These are phyloP conservation scores for Tulasnella sp. DNA, from an alignment of 768 basidiomycete species.

Conservation along the genomic window DNA sequence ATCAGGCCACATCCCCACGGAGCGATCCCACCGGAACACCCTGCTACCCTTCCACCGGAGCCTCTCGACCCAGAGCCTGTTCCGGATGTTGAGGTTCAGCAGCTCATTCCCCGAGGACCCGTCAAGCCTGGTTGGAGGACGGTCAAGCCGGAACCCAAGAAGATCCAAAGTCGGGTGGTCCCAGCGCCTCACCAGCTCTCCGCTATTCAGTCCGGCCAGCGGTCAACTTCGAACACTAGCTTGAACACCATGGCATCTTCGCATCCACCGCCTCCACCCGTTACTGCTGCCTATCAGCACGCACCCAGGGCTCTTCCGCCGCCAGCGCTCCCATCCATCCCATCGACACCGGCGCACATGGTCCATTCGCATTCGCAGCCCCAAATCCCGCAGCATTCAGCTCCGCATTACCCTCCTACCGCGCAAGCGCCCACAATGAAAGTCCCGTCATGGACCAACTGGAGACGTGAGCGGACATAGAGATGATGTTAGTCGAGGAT, in stretches of 20 bases:
- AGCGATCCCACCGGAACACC: not conserved
- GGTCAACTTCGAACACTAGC: not conserved
- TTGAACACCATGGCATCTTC: not conserved
- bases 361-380: not conserved
- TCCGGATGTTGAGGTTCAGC: not conserved
- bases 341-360: not conserved
- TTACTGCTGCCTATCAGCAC: not conserved
- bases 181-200: not conserved
- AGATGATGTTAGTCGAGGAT: not conserved
- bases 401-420: not conserved
- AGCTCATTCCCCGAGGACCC: not conserved
- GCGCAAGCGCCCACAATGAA: not conserved
- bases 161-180: conserved; percentile 7
- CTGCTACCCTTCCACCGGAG: not conserved
- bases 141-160: conserved; percentile 10
- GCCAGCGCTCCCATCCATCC: not conserved
- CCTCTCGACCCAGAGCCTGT: not conserved
- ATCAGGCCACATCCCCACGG: too few relatives aligned
- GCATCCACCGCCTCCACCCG: not conserved
- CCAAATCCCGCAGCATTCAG: not conserved
- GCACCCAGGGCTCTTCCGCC: not conserved
- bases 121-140: conserved; percentile 3
- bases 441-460: not conserved
- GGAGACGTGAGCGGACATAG: not conserved
- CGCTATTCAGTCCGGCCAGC: not conserved